Base-by-base conservation (phyloP, 2,329 filamentous ascomycete species). In the Xylariaceae sp. region DNA sequence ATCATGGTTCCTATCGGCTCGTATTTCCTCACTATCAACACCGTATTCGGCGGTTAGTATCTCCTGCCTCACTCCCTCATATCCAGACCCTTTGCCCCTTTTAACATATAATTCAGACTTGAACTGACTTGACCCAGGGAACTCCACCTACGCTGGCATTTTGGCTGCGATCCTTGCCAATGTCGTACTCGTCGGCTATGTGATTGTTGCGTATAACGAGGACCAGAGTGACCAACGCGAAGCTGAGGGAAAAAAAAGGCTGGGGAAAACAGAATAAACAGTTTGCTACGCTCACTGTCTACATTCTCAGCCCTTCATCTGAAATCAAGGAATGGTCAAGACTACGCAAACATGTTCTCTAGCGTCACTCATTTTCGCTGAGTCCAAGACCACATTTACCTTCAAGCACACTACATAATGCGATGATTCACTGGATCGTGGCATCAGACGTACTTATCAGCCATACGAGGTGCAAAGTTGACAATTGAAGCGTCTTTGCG, bases 91-190 rank as follows among this genome's bases (percentile, higher is more conserved):
- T 32, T 22, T 27, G 22, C 27, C 22, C 12, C 33, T 25, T 11
- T 27, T 22, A 23, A 10, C 12, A 14, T 8, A 23, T 17, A 10
- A 25, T 16, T 10, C 47, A 45, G 17, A 46, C 42, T 32, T 5
- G 22, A 17, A 19, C 22, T 48, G 17, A 46, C 42, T 32, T 5
- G 22, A 17, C n/a, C 22, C 11, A 47, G 92, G 90, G 55, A 95
- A 95, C 67, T 79, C 89, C 12, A 95, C 91, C 2, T 92, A 83
- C 58, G 89, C 91, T 3, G 93, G 91, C 12, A 90, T 82, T 1
- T 73, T 86, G 25, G 93, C 93, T 2, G 93, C 93, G 17, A 70
- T 97, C 40, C 82, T 94, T 65, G 93, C 93, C 11, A 98, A 98
- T 58, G 79, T 94, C 2, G 89, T 98, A 3, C 72, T 98, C 40